Conservation (phyloP, 106 monocot genomes). For the Dendrobium nobile region DNA sequence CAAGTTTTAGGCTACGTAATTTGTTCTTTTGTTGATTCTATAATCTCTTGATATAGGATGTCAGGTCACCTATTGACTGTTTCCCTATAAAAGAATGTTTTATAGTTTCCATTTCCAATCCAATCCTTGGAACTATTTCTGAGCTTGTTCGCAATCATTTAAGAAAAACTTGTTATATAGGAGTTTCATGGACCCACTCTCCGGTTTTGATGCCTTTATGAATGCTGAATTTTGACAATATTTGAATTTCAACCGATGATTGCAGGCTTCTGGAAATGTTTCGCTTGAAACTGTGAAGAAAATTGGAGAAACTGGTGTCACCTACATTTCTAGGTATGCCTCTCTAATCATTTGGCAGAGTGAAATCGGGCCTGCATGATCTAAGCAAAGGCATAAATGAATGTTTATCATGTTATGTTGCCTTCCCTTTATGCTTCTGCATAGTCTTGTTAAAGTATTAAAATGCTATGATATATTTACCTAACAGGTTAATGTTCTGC, state of each 20-base stretch:
- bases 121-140: neutral
- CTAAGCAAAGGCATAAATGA: neutral
- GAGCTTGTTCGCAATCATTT: neutral
- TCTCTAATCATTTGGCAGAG: neutral
- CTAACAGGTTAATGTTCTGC: neutral
- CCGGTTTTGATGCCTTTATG: neutral
- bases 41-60: neutral
- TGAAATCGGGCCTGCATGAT: neutral
- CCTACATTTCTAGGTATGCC: slow-evolving; percentile 87
- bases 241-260: slow-evolving; percentile 8
- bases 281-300: slow-evolving; percentile 88
- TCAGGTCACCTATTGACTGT: neutral
- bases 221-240: neutral
- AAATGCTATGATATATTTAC: neutral
- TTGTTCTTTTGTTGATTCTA: neutral
- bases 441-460: neutral
- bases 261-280: slow-evolving; percentile 98
- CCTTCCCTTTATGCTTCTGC: neutral
- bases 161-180: neutral
- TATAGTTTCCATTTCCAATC: neutral
- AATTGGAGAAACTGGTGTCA: slow-evolving; percentile 90
- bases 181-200: neutral
- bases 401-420: neutral
- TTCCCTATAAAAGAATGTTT: neutral
- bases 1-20: neutral